A percentile compares a stretch with the other conserved stretches of the same genome.
phyloP scores from a whole-genome alignment of 179 eudicot genomes.

The Beta macrorhiza region DNA sequence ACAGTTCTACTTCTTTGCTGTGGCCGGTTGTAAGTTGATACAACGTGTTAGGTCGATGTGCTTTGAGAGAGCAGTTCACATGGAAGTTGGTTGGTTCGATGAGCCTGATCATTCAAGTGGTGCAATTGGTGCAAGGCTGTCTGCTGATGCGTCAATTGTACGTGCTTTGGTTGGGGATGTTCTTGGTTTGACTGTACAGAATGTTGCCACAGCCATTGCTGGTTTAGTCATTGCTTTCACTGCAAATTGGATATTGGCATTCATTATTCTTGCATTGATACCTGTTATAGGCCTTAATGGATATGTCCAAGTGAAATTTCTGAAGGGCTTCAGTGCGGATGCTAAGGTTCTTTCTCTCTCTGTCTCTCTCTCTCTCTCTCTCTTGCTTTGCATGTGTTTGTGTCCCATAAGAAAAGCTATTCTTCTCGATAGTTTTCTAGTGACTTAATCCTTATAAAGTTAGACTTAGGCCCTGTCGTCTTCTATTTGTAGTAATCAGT shows the following conservation, averaged over 20 bases:
- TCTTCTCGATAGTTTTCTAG: not conserved
- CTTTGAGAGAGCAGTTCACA: slow-evolving; percentile 20
- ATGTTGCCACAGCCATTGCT: slow-evolving; percentile 21
- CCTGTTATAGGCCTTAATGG: slow-evolving; percentile 25
- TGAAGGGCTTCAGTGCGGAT: slow-evolving; percentile 25
- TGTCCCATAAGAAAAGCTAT: not conserved
- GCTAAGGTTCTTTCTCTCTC: slow-evolving; percentile 19
- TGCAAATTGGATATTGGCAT: slow-evolving; percentile 26
- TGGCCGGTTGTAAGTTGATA: slow-evolving; percentile 28
- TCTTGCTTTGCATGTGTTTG: not conserved
- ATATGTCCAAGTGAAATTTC: slow-evolving; percentile 23
- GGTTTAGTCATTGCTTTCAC: slow-evolving; percentile 26
- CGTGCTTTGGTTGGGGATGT: slow-evolving; percentile 25
- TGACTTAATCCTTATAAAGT: not conserved
- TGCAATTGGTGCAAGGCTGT: slow-evolving; percentile 28
- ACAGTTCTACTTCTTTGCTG: slow-evolving; percentile 23
- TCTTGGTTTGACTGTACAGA: slow-evolving; percentile 23
- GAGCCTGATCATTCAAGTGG: slow-evolving; percentile 27
- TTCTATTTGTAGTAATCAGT: no score
- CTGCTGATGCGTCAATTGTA: slow-evolving; percentile 23
- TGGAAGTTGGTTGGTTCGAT: slow-evolving; percentile 31
- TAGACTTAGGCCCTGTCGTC: not conserved
- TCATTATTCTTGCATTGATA: slow-evolving; percentile 21
- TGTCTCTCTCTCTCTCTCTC: not conserved
- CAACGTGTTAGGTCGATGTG: slow-evolving; percentile 25